Evolutionary conservation across 192 early-diverging fungal genomes (phyloP).

Genomic region (Diversispora eburnea): DNA sequence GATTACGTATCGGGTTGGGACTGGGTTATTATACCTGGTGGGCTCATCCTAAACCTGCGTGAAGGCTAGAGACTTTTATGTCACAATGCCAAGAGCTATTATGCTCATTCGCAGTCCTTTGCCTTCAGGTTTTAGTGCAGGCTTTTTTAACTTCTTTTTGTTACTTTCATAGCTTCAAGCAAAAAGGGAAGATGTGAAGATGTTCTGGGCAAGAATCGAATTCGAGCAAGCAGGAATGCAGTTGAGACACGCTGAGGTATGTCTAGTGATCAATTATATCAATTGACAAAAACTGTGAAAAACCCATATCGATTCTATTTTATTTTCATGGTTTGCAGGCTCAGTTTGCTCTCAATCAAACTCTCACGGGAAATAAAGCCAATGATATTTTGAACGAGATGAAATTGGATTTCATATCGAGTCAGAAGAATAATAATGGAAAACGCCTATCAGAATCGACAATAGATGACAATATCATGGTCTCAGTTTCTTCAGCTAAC

Average conservation of each 20-base stretch:
- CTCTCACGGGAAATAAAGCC: conserved; percentile 5
- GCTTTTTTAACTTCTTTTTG: neutral
- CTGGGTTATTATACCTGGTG: neutral
- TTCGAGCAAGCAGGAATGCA: neutral
- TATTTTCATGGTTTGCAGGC: neutral
- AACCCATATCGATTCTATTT: neutral
- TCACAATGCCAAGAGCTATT: neutral
- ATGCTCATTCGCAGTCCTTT: neutral
- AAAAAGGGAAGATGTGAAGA: neutral
- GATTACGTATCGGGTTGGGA: neutral
- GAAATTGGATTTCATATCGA: neutral
- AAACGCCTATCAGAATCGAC: neutral
- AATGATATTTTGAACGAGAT: conserved; percentile 1
- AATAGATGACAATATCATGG: neutral
- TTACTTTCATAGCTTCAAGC: neutral
- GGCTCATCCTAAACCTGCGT: neutral
- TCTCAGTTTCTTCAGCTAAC: neutral
- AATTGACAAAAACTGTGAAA: neutral
- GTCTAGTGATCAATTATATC: neutral
- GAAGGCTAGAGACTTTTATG: neutral
- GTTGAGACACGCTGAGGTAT: neutral
- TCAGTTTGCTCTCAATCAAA: neutral
- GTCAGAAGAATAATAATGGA: neutral
- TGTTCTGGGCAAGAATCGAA: neutral
- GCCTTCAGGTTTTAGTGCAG: neutral